These are phyloP conservation scores for Arthrobotrys entomopaga DNA, from an alignment of 2,329 filamentous ascomycete genomes.

Conservation along the genomic window DNA sequence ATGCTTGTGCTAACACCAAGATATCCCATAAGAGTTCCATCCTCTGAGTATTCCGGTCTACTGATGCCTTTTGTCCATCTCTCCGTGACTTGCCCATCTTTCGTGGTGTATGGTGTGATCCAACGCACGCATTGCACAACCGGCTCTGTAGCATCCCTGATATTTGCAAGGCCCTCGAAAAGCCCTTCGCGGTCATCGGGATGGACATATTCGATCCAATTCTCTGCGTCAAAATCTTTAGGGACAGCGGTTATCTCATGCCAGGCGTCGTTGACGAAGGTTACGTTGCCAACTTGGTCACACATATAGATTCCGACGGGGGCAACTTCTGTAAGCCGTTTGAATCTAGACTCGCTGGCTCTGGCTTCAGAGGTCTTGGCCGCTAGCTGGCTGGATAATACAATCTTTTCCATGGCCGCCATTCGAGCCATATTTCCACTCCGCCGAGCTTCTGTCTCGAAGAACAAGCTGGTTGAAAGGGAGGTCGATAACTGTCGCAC, in stretches of 20 bases:
- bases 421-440: slow-evolving; percentile 78
- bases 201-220: slow-evolving; percentile 43
- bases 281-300: slow-evolving; percentile 75
- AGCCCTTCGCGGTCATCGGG: slow-evolving; percentile 10
- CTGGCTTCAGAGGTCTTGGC: slow-evolving; percentile 69
- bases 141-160: slow-evolving; percentile 17
- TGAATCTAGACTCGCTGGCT: slow-evolving; percentile 76
- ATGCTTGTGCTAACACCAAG: slow-evolving; percentile 88
- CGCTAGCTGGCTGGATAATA: slow-evolving; percentile 79
- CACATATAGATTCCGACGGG: slow-evolving; percentile 85
- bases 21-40: slow-evolving; percentile 75
- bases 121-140: slow-evolving; percentile 25
- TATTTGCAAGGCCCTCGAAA: slow-evolving; percentile 3
- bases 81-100: slow-evolving; percentile 64
- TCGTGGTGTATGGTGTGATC: slow-evolving; percentile 34
- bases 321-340: slow-evolving; percentile 83
- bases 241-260: slow-evolving; percentile 62
- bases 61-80: slow-evolving; percentile 83
- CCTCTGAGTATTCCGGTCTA: slow-evolving; percentile 74
- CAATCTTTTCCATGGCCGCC: slow-evolving; percentile 79
- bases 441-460: slow-evolving; percentile 80
- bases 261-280: slow-evolving; percentile 83
- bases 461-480: slow-evolving; percentile 81
- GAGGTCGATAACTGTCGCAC: slow-evolving; percentile 73
- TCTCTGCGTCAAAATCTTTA: slow-evolving; percentile 26